Evolutionary conservation across 2,329 filamentous ascomycete genomes (phyloP), one percentile per base, ranked within the genome.

Genomic region (Rosellinia necatrix): DNA sequence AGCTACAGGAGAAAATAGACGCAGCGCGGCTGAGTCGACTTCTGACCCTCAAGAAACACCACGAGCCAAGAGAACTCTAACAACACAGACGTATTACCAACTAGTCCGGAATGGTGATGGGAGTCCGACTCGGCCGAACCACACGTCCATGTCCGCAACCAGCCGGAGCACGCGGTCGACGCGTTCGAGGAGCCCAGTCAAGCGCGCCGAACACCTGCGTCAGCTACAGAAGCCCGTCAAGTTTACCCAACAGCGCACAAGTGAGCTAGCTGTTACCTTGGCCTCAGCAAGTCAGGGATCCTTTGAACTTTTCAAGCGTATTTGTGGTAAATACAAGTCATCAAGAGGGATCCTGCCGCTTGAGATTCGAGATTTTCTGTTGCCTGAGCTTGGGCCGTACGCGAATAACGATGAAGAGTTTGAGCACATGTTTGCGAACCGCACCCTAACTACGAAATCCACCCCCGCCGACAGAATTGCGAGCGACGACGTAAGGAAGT

Each of bases 171-270:
- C 22, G 10, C 40, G 5, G 40, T 25, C 24, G 9, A 42, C 22
- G 17, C 40, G 42, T 19, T 49, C 27, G n/a, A 48, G 17, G 21
- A 54, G 43, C 15, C 37, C 52, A 22, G 25, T 54, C 21, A 54
- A 35, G n/a, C 43, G 34, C 13, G 29, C 43, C 19, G 6, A 37
- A 21, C 37, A 43, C 43, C 44, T 49, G 10, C 12, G 6, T 2
- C 35, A 49, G 19, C 30, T 49, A 3, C 27, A 35, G 19, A 42
- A 21, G 8, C 52, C 35, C 3, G 52, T 49, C 17, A 10, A 12
- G 7, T 42, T 29, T 13, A 27, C 12, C 7, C 35, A 22, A 4
- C 34, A 17, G 12, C 21, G 10, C 35, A 5, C 6, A 3, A 7
- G 19, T 10, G 34, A 34, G 32, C 48, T 50, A 12, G 10, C 22